phyloP scores from a whole-genome alignment of 2,329 filamentous ascomycete genomes.

The Botrytis hyacinthi region DNA sequence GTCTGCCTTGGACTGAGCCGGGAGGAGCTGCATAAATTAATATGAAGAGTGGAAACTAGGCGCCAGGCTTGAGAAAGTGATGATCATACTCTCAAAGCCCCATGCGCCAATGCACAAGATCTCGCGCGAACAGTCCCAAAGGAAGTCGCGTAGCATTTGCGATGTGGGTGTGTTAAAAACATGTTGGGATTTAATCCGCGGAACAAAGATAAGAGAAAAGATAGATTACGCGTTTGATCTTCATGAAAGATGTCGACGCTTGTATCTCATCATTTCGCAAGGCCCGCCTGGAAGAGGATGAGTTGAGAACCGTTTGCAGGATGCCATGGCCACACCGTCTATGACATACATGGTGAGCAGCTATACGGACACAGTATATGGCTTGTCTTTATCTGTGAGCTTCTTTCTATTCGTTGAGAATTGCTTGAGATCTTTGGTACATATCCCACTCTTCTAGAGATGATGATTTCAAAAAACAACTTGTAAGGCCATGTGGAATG shows the following conservation, averaged over 20 bases:
- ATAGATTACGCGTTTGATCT: not conserved
- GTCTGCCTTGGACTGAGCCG: not conserved
- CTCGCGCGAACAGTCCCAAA: constrained; percentile 5
- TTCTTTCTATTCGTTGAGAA: not conserved
- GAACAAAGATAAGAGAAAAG: not conserved
- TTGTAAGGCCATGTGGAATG: not conserved
- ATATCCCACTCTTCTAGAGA: not conserved
- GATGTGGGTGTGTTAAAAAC: not conserved
- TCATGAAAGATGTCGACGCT: not conserved
- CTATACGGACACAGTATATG: not conserved
- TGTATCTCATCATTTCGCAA: not conserved
- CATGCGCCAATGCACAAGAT: not conserved
- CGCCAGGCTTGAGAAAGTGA: not conserved
- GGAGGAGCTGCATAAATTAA: not conserved
- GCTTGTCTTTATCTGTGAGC: not conserved
- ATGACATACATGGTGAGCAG: not conserved
- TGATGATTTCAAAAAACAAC: not conserved
- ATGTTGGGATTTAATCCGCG: not conserved
- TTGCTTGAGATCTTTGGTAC: not conserved
- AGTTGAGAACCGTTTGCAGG: not conserved
- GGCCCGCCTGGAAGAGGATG: not conserved
- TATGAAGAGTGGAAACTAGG: not conserved
- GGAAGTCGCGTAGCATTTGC: not conserved
- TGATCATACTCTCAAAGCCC: not conserved
- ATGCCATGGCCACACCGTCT: not conserved